Evolutionary conservation across 2,329 filamentous ascomycete species (phyloP).

Genomic region (Knoxdaviesia capensis): DNA sequence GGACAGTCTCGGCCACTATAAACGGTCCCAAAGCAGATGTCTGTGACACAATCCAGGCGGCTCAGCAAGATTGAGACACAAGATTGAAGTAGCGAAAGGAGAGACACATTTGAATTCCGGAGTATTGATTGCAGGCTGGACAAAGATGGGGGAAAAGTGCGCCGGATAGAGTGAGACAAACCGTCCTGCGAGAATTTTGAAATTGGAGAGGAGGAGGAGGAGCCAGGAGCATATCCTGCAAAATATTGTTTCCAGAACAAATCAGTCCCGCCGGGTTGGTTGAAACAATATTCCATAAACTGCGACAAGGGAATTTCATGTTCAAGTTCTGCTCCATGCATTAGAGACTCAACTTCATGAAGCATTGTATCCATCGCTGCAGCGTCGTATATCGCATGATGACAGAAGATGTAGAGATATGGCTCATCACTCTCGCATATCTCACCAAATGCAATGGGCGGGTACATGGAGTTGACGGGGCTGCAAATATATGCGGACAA

Average conservation of each 20-base stretch:
- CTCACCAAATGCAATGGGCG: slow-evolving; percentile 23
- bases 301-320: slow-evolving; percentile 32
- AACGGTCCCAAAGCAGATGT: slow-evolving; percentile 77
- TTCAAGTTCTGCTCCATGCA: slow-evolving; percentile 24
- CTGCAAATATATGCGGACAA: slow-evolving; percentile 19
- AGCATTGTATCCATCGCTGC: slow-evolving; percentile 53
- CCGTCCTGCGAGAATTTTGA: too few relatives aligned
- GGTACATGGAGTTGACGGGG: slow-evolving; percentile 21
- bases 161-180: neutral
- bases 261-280: slow-evolving; percentile 26
- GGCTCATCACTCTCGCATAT: slow-evolving; percentile 12
- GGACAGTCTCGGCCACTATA: slow-evolving; percentile 55
- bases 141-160: neutral
- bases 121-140: neutral
- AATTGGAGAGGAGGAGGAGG: too few relatives aligned
- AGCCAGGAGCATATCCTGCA: too few relatives aligned
- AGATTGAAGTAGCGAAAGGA: slow-evolving; percentile 50
- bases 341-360: slow-evolving; percentile 44
- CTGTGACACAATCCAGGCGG: slow-evolving; percentile 13
- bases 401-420: slow-evolving; percentile 32
- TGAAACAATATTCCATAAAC: slow-evolving; percentile 42
- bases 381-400: slow-evolving; percentile 79
- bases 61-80: too few relatives aligned
- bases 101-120: slow-evolving; percentile 24
- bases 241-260: slow-evolving; percentile 41